phyloP scores from a whole-genome alignment of 768 basidiomycete genomes.

The Rhodotorula diobovata region DNA sequence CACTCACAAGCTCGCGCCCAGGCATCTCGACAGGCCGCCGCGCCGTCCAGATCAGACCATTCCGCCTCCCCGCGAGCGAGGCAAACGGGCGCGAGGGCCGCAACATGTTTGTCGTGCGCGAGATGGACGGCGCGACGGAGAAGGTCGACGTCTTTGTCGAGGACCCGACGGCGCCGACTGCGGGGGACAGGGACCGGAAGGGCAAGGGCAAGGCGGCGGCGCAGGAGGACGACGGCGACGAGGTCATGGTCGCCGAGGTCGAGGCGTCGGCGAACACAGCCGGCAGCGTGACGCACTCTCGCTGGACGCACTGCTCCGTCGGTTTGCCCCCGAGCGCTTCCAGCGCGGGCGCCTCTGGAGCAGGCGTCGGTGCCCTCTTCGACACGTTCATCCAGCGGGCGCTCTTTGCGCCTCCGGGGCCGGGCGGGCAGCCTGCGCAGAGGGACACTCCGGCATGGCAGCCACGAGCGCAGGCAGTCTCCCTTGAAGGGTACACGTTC shows the following conservation, averaged over 20 bases:
- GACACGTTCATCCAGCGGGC: constrained; percentile 39
- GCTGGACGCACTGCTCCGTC: constrained; percentile 28
- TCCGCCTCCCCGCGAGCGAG: constrained; percentile 16
- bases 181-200: neutral
- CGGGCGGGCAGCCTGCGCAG: neutral
- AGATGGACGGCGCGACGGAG: constrained; percentile 6
- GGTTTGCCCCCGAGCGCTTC: neutral
- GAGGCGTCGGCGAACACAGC: neutral
- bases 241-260: neutral
- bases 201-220: constrained; percentile 5
- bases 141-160: constrained; percentile 25
- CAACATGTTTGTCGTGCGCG: constrained; percentile 32
- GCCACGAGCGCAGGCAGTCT: constrained; percentile 21
- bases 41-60: constrained; percentile 25
- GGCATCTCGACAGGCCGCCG: constrained; percentile 12
- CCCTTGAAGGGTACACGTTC: constrained; percentile 30
- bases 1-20: constrained; percentile 14
- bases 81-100: constrained; percentile 13
- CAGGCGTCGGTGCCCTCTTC: constrained; percentile 13
- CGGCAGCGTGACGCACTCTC: constrained; percentile 1
- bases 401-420: constrained; percentile 17
- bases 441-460: constrained; percentile 16
- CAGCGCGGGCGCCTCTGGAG: neutral
- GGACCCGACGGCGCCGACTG: constrained; percentile 13
- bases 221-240: neutral